Evolutionary conservation across 2,329 filamentous ascomycete genomes (phyloP).

Genomic region (Stromatinia cepivora): DNA sequence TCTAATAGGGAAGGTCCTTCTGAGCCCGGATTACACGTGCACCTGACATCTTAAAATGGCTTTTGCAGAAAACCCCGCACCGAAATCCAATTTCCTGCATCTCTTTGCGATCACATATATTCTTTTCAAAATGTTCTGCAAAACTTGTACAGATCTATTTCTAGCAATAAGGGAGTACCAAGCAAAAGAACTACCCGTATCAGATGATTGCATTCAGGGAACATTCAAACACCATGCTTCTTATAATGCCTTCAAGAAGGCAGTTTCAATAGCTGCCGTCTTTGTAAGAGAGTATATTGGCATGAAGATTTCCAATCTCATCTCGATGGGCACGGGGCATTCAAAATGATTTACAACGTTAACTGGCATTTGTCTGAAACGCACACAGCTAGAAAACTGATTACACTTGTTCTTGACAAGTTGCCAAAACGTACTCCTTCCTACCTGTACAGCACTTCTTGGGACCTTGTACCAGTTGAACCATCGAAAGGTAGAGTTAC

Average conservation of each 20-base stretch:
- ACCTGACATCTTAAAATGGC: not conserved
- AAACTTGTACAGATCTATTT: not conserved
- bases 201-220: not conserved
- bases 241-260: not conserved
- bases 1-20: not conserved
- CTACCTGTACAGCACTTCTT: too few relatives aligned
- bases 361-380: too few relatives aligned
- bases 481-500: too few relatives aligned
- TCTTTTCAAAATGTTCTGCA: not conserved
- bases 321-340: fast-evolving
- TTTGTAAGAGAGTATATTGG: not conserved
- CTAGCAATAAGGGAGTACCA: not conserved
- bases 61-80: not conserved
- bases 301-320: too few relatives aligned
- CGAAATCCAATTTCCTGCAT: not conserved
- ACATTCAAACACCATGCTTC: not conserved
- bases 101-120: not conserved
- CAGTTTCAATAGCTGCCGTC: not conserved
- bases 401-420: too few relatives aligned
- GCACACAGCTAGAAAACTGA: too few relatives aligned
- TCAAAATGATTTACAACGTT: not conserved
- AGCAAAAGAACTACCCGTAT: fast-evolving
- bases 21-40: not conserved
- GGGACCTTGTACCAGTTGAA: too few relatives aligned
- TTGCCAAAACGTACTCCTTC: too few relatives aligned